Evolutionary conservation across 768 basidiomycete species (phyloP).

Genomic region (Leccinum variicolor): DNA sequence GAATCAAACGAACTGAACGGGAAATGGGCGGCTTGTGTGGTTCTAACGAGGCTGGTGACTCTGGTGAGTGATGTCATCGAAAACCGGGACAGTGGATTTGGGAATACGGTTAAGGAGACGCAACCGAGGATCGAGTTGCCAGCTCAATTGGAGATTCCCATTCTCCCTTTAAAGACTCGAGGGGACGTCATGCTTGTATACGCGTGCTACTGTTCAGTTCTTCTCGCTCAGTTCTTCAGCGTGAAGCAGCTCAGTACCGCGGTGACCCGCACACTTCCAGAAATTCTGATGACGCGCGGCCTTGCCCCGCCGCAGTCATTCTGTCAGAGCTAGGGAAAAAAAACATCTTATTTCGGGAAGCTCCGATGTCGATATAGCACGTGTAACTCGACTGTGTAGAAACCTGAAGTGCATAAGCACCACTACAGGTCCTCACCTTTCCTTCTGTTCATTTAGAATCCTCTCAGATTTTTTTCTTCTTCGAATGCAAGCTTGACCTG

Average conservation of each 20-base stretch:
- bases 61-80: neutral
- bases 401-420: neutral
- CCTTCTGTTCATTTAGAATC: constrained; percentile 1
- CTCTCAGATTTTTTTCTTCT: constrained; percentile 35
- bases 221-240: neutral
- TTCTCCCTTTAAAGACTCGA: neutral
- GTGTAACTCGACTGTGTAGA: neutral
- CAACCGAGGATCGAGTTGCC: neutral
- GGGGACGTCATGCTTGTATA: neutral
- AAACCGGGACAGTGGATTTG: neutral
- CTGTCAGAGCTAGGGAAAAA: too few species aligned
- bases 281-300: neutral
- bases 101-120: neutral
- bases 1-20: neutral
- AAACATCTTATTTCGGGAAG: neutral
- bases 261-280: neutral
- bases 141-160: neutral
- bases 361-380: neutral
- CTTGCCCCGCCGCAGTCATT: neutral
- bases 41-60: neutral
- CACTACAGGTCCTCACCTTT: neutral
- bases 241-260: neutral
- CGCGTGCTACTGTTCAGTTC: neutral
- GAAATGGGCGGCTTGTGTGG: neutral
- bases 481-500: constrained; percentile 51